These are phyloP conservation scores for Sicyos edulis DNA, from an alignment of 306 rosid genomes.

Conservation along the genomic window DNA sequence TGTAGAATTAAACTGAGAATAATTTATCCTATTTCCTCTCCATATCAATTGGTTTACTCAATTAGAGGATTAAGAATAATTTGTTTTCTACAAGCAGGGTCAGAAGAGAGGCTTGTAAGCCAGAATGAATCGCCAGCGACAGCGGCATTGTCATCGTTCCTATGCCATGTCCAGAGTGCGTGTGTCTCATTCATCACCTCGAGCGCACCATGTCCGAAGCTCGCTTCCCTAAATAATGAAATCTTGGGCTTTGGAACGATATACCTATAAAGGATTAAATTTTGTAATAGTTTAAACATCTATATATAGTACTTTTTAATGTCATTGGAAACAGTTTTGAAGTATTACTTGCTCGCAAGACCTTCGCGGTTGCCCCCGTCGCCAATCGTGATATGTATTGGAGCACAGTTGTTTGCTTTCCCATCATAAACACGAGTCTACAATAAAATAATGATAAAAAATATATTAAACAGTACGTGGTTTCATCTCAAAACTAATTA, in stretches of 20 bases:
- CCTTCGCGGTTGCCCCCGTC: too few relatives aligned
- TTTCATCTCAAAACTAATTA: too few relatives aligned
- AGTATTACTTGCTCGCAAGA: too few relatives aligned
- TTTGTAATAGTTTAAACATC: too few relatives aligned
- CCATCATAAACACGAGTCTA: too few relatives aligned
- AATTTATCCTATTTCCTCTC: not conserved
- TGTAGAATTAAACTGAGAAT: not conserved
- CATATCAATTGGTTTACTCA: not conserved
- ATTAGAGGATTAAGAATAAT: not conserved
- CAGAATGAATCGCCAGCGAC: constrained; percentile 44
- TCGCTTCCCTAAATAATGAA: constrained; percentile 69
- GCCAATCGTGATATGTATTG: too few relatives aligned
- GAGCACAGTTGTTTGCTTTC: too few relatives aligned
- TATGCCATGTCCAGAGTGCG: constrained; percentile 77
- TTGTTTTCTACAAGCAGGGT: constrained; percentile 43
- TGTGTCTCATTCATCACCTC: constrained; percentile 54
- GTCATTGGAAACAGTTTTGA: too few relatives aligned
- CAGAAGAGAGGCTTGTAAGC: constrained; percentile 44
- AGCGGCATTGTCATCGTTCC: constrained; percentile 47
- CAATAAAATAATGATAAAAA: too few relatives aligned
- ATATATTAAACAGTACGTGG: too few relatives aligned
- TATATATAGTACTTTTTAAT: too few relatives aligned
- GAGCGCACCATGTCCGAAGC: constrained; percentile 72
- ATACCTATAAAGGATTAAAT: constrained; percentile 28
- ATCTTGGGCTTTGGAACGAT: constrained; percentile 54